phyloP scores from a whole-genome alignment of 2,329 filamentous ascomycete species.

The Fusarium foetens region DNA sequence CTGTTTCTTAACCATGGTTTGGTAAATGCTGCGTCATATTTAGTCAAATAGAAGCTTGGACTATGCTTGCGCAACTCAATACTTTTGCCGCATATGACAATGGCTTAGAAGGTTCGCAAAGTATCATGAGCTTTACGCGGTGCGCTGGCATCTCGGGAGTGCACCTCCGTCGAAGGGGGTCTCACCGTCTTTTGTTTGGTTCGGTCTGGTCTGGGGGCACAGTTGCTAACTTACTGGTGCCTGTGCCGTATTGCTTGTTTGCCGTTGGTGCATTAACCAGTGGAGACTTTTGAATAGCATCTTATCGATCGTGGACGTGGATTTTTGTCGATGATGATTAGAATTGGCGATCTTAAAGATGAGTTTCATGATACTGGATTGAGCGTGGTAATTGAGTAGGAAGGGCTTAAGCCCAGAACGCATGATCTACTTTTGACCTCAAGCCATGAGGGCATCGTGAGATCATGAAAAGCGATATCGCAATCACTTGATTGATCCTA shows the following conservation, averaged over 20 bases:
- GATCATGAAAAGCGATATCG: background rate
- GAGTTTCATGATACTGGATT: background rate
- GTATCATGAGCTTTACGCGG: conserved; percentile 18
- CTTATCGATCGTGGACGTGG: conserved; percentile 12
- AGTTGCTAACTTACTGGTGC: conserved; percentile 13
- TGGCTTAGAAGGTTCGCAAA: background rate
- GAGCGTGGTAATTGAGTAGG: background rate
- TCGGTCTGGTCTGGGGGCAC: background rate
- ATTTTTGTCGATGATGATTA: conserved; percentile 17
- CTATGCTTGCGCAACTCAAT: background rate
- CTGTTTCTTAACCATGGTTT: background rate
- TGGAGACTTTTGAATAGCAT: conserved; percentile 17
- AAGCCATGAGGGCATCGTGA: background rate
- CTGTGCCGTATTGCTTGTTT: conserved; percentile 29
- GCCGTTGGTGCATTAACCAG: conserved; percentile 28
- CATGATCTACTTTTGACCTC: background rate
- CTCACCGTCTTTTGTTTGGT: conserved; percentile 38
- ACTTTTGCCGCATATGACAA: background rate
- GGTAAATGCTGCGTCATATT: conserved; percentile 20
- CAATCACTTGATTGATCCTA: background rate
- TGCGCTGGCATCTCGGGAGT: conserved; percentile 24
- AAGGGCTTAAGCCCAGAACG: background rate
- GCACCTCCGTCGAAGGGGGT: conserved; percentile 21
- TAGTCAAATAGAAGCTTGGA: conserved; percentile 1
- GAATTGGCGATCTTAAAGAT: background rate